phyloP scores from a whole-genome alignment of 1,139 yeast genomes.

The Geotrichum cucujoidarum region DNA sequence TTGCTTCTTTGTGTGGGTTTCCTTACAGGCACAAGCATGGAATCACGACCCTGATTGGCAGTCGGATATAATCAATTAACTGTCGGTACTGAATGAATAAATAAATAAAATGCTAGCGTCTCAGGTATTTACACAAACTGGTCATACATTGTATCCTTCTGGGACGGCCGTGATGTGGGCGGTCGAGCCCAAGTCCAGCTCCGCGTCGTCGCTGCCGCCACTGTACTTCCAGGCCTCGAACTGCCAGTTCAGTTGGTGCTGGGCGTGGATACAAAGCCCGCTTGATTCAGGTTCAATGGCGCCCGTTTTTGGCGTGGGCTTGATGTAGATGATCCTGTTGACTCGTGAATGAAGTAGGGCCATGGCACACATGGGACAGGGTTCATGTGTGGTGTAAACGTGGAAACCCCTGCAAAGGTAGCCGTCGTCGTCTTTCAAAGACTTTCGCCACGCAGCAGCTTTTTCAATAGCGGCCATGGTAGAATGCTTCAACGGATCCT shows the following conservation, averaged over 20 bases:
- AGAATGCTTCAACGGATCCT: slow-evolving; percentile 60
- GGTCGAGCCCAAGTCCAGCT: not conserved
- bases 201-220: slow-evolving; percentile 29
- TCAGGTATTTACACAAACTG: no score
- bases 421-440: slow-evolving; percentile 7
- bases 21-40: no score
- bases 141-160: slow-evolving; percentile 6
- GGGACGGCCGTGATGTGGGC: not conserved
- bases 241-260: slow-evolving; percentile 69
- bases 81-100: no score
- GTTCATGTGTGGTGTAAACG: slow-evolving; percentile 90
- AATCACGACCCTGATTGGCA: no score
- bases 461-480: slow-evolving; percentile 61
- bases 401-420: slow-evolving; percentile 75
- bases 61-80: no score
- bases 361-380: slow-evolving; percentile 96
- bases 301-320: slow-evolving; percentile 47
- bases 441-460: slow-evolving; percentile 34
- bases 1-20: no score
- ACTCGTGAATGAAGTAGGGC: slow-evolving; percentile 90
- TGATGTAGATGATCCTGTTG: slow-evolving; percentile 58
- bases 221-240: slow-evolving; percentile 73
- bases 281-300: slow-evolving; percentile 53
- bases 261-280: slow-evolving; percentile 69
- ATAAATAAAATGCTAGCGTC: no score